Evolutionary conservation across 371 early-diverging fungal species (phyloP), one percentile per base, ranked within the genome.

Genomic region (Rhizomucor pusillus): DNA sequence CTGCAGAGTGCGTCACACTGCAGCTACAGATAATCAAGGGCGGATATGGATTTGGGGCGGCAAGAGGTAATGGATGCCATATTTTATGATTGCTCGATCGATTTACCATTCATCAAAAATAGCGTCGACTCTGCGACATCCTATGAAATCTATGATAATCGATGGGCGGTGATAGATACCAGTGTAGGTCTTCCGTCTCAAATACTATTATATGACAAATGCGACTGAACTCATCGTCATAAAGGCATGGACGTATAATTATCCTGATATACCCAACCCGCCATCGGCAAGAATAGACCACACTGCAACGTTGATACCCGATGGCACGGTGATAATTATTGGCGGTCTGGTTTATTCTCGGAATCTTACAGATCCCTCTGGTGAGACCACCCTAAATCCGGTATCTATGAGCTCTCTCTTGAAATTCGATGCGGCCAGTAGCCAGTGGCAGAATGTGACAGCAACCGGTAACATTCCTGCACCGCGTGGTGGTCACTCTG

Each of bases 381-480:
- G 65, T 19, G 47, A 63, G 24, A 51, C 63, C 9, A 57, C 61
- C 5, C 46, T 74, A 7, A 66, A 69, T 53, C 71, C 75, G 0
- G 62, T 68, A 1, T 74, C 75, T 0, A 74, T 74, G 75, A 66
- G 59, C 25, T 60, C 67, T 0, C 29, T 74, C 1, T 35, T 74
- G 13, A 23, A 60, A 5, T 74, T 67, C 51, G 69, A 74, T 39
- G 64, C 60, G 16, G 54, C 62, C 0, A 50, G 47, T 11, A 59
- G 44, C 22, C 56, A 60, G 39, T 74, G 75, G 75, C 39, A 59
- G 5, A 66, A 63, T 23, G 43, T 74, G 9, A 74, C 66, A 13
- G 75, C 75, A 10, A 66, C 66, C 5, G 75, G 75, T 16, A 74
- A 74, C 41, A 66, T 74, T 16, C 75, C 75, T 40, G 75, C 75